phyloP scores from a whole-genome alignment of 805 yeast species.

The Limtongozyma cylindracea region DNA sequence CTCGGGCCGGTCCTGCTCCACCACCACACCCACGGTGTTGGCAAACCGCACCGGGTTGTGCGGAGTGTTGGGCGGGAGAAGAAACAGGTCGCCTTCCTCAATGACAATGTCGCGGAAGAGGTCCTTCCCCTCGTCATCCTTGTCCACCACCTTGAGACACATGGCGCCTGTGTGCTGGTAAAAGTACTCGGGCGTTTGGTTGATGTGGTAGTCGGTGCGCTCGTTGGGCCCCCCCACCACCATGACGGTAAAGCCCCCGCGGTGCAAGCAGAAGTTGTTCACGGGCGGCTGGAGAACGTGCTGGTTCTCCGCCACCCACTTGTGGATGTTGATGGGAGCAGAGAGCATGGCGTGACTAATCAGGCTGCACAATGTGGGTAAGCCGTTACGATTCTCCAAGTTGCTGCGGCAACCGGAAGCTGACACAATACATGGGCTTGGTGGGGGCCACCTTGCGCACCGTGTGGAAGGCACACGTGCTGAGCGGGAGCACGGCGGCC shows the following conservation, averaged over 20 bases:
- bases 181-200: conserved; percentile 89
- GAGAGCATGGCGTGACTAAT: no score
- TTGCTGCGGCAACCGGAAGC: conserved; percentile 45
- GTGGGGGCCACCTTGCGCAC: conserved; percentile 94
- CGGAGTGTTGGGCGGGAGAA: conserved; percentile 66
- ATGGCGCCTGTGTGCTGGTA: conserved; percentile 70
- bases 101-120: conserved; percentile 58
- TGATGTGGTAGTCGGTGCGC: conserved; percentile 79
- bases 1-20: conserved; percentile 75
- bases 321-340: conserved; percentile 51
- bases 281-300: conserved; percentile 77
- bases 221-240: conserved; percentile 92
- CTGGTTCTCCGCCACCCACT: conserved; percentile 61
- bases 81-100: conserved; percentile 69
- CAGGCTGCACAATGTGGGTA: no score
- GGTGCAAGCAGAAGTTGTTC: conserved; percentile 69
- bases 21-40: conserved; percentile 71
- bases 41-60: conserved; percentile 79
- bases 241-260: conserved; percentile 89
- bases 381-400: no score
- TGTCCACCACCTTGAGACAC: conserved; percentile 57
- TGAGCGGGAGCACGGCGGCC: conserved; percentile 14
- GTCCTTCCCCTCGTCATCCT: no score
- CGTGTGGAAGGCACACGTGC: conserved; percentile 36
- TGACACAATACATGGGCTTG: conserved; percentile 83